A percentile compares a stretch with the other conserved stretches of the same genome.
These are phyloP conservation scores for Pyricularia sp. DNA, from an alignment of 2,329 filamentous ascomycete species.

Conservation along the genomic window DNA sequence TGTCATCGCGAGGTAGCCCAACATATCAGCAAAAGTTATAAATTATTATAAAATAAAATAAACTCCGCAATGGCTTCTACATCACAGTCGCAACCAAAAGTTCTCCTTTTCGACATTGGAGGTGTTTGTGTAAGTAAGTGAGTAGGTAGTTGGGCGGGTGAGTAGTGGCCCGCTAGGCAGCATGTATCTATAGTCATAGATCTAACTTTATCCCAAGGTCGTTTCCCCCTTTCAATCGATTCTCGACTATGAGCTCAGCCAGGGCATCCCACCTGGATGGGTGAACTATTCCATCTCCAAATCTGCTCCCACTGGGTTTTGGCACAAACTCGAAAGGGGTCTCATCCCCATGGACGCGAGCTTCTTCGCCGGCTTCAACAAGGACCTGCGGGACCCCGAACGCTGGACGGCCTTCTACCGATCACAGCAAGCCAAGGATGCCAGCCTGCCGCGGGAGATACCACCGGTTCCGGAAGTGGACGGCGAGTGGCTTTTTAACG, in stretches of 20 bases:
- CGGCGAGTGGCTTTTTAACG: slow-evolving; percentile 71
- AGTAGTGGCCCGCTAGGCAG: neutral
- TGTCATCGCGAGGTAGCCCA: neutral
- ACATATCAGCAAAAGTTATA: neutral
- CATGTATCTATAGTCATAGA: neutral
- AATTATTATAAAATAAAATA: neutral
- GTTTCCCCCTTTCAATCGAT: slow-evolving; percentile 89
- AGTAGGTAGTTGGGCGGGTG: slow-evolving; percentile 7
- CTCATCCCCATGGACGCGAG: slow-evolving; percentile 63
- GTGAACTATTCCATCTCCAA: slow-evolving; percentile 83
- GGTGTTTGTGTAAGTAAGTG: slow-evolving; percentile 77
- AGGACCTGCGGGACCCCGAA: slow-evolving; percentile 56
- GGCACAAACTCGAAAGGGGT: slow-evolving; percentile 83
- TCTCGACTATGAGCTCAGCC: slow-evolving; percentile 72
- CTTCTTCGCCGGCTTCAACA: slow-evolving; percentile 70
- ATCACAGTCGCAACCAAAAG: slow-evolving; percentile 48
- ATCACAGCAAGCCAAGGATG: slow-evolving; percentile 30
- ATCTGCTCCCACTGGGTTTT: slow-evolving; percentile 68
- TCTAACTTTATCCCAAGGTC: slow-evolving; percentile 46
- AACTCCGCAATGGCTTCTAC: neutral
- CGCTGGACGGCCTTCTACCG: slow-evolving; percentile 62
- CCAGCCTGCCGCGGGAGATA: slow-evolving; percentile 26
- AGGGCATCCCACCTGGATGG: slow-evolving; percentile 77
- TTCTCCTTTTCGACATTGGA: slow-evolving; percentile 88
- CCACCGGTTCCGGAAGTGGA: slow-evolving; percentile 67